A percentile compares a stretch with the other conserved stretches of the same genome.
Evolutionary conservation across 1,139 yeast genomes (phyloP).

Genomic region (Zygosaccharomyces sapae): DNA sequence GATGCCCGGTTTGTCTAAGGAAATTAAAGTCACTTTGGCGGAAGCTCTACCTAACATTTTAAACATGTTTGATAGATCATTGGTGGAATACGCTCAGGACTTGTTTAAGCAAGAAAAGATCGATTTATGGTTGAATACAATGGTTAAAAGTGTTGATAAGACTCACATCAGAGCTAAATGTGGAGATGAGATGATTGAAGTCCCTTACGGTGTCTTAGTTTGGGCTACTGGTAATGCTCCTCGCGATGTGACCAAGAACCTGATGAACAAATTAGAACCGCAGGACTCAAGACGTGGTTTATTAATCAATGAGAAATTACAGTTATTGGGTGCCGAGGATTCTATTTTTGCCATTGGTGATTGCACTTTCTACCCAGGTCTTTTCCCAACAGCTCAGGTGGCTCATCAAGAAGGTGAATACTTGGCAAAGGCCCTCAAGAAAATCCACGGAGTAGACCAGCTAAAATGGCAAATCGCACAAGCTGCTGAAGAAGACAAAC

Average conservation of each 20-base stretch:
- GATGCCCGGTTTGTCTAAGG: slow-evolving; percentile 82
- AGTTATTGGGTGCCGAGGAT: slow-evolving; percentile 73
- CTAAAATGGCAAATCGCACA: slow-evolving; percentile 47
- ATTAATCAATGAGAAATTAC: slow-evolving; percentile 74
- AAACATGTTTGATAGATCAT: slow-evolving; percentile 78
- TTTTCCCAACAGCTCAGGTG: slow-evolving; percentile 95
- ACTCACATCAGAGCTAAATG: slow-evolving; percentile 65
- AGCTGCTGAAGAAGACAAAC: slow-evolving; percentile 35
- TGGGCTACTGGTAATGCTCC: slow-evolving; percentile 99
- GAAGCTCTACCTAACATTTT: slow-evolving; percentile 91
- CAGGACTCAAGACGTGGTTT: slow-evolving; percentile 86
- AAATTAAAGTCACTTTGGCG: slow-evolving; percentile 75
- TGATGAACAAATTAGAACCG: slow-evolving; percentile 67
- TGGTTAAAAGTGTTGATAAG: slow-evolving; percentile 79
- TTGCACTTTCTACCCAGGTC: slow-evolving; percentile 82
- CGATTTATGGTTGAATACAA: slow-evolving; percentile 72
- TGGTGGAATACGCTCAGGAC: slow-evolving; percentile 79
- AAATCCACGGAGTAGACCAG: slow-evolving; percentile 63
- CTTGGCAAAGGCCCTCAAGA: slow-evolving; percentile 68
- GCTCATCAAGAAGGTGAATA: slow-evolving; percentile 92
- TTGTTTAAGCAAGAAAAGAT: slow-evolving; percentile 78
- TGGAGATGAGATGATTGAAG: slow-evolving; percentile 53
- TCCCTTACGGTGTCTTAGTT: slow-evolving; percentile 87
- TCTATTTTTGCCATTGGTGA: slow-evolving; percentile 84
- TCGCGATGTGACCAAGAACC: slow-evolving; percentile 65